Evolutionary conservation across 768 basidiomycete genomes (phyloP).

Genomic region (Mycena crocata): DNA sequence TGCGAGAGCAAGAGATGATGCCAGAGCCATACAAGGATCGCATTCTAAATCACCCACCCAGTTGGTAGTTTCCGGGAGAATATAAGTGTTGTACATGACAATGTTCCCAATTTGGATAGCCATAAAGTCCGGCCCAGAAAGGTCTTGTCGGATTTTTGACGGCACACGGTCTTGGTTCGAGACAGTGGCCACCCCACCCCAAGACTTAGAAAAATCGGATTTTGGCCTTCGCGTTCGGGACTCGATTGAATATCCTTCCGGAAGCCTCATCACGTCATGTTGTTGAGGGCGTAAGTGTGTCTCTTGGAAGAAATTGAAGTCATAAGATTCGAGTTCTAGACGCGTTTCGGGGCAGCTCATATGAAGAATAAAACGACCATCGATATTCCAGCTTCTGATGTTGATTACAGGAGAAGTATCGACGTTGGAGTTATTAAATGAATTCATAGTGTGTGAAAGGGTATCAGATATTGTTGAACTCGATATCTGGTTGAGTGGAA

Average conservation of each 20-base stretch:
- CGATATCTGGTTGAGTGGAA: too few species aligned
- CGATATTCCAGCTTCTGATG: slow-evolving; percentile 14
- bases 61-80: background rate
- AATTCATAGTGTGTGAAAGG: background rate
- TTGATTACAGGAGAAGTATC: background rate
- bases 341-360: slow-evolving; percentile 17
- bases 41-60: background rate
- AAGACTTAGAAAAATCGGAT: background rate
- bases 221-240: background rate
- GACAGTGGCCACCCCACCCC: background rate
- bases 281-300: slow-evolving; percentile 2
- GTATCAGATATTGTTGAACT: background rate
- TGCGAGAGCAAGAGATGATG: background rate
- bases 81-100: background rate
- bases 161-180: background rate
- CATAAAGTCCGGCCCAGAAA: background rate
- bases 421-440: background rate
- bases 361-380: background rate
- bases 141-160: background rate
- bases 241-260: background rate
- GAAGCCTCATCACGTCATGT: background rate
- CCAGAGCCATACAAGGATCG: background rate
- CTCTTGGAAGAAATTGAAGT: slow-evolving; percentile 9
- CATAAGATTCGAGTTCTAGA: background rate
- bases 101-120: background rate